Evolutionary conservation across 2,329 filamentous ascomycete genomes (phyloP), one percentile per base, ranked within the genome.

Genomic region (Ophiostoma himal-ulmi): DNA sequence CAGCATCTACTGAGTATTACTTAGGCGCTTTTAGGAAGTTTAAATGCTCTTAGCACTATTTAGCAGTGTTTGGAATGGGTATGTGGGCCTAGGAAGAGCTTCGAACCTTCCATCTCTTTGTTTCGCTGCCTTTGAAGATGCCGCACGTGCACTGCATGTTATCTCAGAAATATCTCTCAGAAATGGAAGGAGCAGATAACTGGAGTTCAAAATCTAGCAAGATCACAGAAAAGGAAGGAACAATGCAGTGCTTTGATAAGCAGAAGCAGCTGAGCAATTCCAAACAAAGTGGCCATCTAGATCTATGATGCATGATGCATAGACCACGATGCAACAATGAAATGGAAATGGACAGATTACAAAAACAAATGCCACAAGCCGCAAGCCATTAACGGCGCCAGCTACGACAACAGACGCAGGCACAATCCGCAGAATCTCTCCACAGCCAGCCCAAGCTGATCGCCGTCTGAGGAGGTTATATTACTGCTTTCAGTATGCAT

Each of bases 21-120:
- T n/a, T 41, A 69, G 62, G 70, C 68, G 54, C 6, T 54, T n/a
- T 54, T 54, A n/a, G 48, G 48, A n/a, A 22, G 48, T 26, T 57
- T 57, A 57, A 22, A 30, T 11, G 60, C 37, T 64, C 30, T 26
- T 34, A 36, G 34, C 60, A 64, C 17, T 36, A 13, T n/a, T 30
- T 70, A 34, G 57, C 26, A 14, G 36, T 17, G 17, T 20, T 6
- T 41, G 14, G 70, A 69, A 70, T 44, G 69, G 52, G 70, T 70
- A 69, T 54, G 57, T 26, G 7, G 39, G 34, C 20, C 7, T 62
- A 68, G 34, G 72, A 74, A 74, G 41, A 72, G 70, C 70, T 74
- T 74, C 70, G 73, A 74, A 74, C 41, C 67, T 72, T 74, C 73
- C n/a, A 73, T 69, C 26, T 62, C 57, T 62, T 62, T 62, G 57